Conservation (phyloP, 2,329 filamentous ascomycete species). For the Sclerotinia nivalis region DNA sequence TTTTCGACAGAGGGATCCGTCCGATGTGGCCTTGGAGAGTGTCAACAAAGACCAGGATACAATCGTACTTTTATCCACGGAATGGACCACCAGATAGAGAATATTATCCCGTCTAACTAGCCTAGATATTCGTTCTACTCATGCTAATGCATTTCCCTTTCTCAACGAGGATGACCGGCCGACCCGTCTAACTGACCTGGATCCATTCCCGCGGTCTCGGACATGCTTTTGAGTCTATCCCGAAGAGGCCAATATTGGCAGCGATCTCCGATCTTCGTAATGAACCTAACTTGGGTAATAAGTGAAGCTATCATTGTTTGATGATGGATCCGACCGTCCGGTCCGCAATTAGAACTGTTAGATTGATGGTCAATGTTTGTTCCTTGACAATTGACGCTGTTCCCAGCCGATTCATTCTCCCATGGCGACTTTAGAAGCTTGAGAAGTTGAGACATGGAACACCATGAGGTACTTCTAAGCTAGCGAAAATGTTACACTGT, state of each 20-base stretch:
- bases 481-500: background rate
- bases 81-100: conserved; percentile 11
- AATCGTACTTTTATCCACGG: background rate
- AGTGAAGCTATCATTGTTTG: background rate
- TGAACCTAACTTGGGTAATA: background rate
- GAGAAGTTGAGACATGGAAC: background rate
- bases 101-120: background rate
- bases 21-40: background rate
- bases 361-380: background rate
- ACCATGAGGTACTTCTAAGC: background rate
- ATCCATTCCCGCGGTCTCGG: conserved; percentile 11
- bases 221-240: background rate
- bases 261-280: background rate
- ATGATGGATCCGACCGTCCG: background rate
- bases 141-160: background rate
- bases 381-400: background rate
- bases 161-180: background rate
- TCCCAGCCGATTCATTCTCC: background rate
- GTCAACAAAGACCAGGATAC: conserved; percentile 3
- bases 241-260: background rate
- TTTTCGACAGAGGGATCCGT: background rate
- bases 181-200: background rate
- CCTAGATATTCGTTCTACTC: background rate
- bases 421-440: background rate
- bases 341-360: conserved; percentile 4